Conservation (phyloP, 257 asterid genomes). For the Ilex asprella region DNA sequence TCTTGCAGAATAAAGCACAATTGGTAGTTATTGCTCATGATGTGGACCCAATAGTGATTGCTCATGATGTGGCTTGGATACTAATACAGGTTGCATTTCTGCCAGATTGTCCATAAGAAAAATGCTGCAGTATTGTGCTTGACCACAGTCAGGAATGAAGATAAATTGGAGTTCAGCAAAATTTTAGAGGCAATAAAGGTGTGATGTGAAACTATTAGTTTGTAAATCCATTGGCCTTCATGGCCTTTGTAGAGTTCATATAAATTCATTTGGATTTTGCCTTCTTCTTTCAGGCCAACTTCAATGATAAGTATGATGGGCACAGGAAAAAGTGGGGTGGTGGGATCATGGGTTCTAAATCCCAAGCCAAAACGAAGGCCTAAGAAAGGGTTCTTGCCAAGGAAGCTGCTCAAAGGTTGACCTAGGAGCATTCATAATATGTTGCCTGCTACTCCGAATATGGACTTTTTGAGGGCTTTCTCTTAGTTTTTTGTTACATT, state of each 20-base stretch:
- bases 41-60: slow-evolving; percentile 51
- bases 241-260: background rate
- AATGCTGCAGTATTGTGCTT: slow-evolving; percentile 44
- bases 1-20: slow-evolving; percentile 44
- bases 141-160: slow-evolving; percentile 49
- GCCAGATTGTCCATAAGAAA: slow-evolving; percentile 47
- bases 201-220: background rate
- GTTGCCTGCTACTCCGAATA: too few relatives aligned
- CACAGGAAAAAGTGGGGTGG: too few relatives aligned
- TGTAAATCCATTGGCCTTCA: background rate
- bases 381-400: too few relatives aligned
- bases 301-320: too few relatives aligned
- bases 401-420: too few relatives aligned
- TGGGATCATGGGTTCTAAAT: too few relatives aligned
- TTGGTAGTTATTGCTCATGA: slow-evolving; percentile 50
- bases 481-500: too few relatives aligned
- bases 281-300: background rate
- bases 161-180: slow-evolving; percentile 45
- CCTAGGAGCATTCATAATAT: background rate
- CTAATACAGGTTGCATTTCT: background rate
- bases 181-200: slow-evolving; percentile 52
- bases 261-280: background rate
- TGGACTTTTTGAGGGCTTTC: too few relatives aligned
- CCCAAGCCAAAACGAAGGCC: too few relatives aligned
- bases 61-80: slow-evolving; percentile 33